These are phyloP conservation scores for Geotrichum restrictum DNA, from an alignment of 1,139 yeast species.

Conservation along the genomic window DNA sequence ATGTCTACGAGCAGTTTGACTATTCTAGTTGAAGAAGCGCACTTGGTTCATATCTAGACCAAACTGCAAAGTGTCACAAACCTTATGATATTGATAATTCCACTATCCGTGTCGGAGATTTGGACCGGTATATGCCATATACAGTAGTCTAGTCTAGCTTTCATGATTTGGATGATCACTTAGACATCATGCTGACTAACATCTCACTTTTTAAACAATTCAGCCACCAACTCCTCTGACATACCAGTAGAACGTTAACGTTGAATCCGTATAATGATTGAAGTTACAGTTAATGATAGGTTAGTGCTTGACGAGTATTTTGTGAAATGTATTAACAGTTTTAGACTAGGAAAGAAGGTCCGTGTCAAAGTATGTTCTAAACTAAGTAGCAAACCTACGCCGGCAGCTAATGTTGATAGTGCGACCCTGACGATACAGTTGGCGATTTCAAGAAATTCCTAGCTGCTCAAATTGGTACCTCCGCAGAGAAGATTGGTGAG, in stretches of 20 bases:
- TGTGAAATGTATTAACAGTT: background rate
- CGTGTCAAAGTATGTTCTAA: conserved; percentile 52
- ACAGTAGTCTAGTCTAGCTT: no score
- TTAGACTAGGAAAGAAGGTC: conserved; percentile 79
- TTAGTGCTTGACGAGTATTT: conserved; percentile 23
- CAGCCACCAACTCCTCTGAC: background rate
- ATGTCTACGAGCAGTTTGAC: no score
- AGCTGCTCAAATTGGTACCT: conserved; percentile 77
- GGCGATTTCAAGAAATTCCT: conserved; percentile 87
- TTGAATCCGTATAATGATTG: conserved; percentile 36
- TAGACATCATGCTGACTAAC: no score
- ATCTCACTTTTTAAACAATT: background rate
- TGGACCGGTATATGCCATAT: no score
- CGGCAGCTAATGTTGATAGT: conserved; percentile 35
- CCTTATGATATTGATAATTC: no score
- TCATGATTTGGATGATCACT: no score
- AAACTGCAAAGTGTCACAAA: no score
- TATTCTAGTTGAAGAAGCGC: no score
- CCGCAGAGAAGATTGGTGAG: conserved; percentile 54
- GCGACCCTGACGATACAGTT: conserved; percentile 78
- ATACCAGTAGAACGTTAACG: no score
- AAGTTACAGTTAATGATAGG: conserved; percentile 43
- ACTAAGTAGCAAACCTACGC: background rate
- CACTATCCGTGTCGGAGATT: no score
- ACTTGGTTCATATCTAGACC: no score